Base-by-base conservation (phyloP, 2,329 filamentous ascomycete genomes). In the Decorospora gaudefroyi region DNA sequence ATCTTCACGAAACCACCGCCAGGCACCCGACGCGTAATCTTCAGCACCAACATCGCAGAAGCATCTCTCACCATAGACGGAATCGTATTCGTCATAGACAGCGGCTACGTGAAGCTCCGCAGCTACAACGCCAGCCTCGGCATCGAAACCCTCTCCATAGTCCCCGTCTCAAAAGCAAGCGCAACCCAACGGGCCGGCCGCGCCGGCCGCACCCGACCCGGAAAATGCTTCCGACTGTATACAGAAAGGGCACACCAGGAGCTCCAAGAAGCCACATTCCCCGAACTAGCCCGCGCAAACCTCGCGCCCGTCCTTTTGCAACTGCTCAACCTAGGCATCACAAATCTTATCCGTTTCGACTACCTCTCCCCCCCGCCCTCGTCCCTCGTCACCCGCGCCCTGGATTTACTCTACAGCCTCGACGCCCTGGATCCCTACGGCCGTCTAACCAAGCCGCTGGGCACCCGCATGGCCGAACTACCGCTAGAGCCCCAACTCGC, bases 401-500 rank as follows among this genome's bases (percentile, higher is more conserved):
- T 96, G 2, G 92, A 97, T 69, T 77, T 96, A 3, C 80, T 99
- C 3, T 96, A 86, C 68, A 88, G 89, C 0, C 75, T 97, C 4
- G 90, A 90, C 5, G 90, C 90, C 0, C 74, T 99, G 9, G 91
- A 97, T 61, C 83, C 87, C 38, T 92, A 96, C 64, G 90, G 90
- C 10, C 95, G 92, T 65, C 81, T 99, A 18, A 96, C 92, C 2
- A 85, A 83, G 56, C 91, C 93, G 0, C 76, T 96, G n/a, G 93
- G 93, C 1, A 78, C 83, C 48, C 82, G 89, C 29, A 96, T 97
- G 90, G 92, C 93, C 0, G 92, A 97, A 68, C 76, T 99, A 29
- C 87, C 91, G 0, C 82, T 97, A 6, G 90, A 96, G 58, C 93
- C 93, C 0, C 96, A 96, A 90, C 93, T 96, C 81, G 89, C 87